phyloP scores from a whole-genome alignment of 352 stramenopile species.

The Pythium plurisporium region DNA sequence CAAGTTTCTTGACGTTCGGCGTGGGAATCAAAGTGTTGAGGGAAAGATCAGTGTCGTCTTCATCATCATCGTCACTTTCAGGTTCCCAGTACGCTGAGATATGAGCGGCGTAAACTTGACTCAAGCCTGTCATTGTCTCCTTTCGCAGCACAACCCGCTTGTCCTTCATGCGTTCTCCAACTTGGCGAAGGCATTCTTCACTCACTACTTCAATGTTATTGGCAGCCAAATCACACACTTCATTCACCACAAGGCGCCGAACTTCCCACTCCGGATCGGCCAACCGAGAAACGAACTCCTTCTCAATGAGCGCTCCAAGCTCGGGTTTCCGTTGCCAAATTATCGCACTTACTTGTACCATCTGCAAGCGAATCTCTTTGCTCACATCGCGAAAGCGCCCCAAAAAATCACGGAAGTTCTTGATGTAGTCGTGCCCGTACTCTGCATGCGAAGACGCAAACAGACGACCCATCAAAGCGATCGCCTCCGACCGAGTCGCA shows the following conservation, averaged over 20 bases:
- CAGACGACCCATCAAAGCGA: conserved; percentile 70
- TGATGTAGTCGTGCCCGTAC: conserved; percentile 72
- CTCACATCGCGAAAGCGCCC: conserved; percentile 82
- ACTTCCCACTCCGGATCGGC: conserved; percentile 85
- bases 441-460: conserved; percentile 75
- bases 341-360: conserved; percentile 65
- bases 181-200: conserved; percentile 58
- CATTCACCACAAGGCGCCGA: conserved; percentile 65
- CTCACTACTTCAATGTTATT: conserved; percentile 66
- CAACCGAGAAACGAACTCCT: conserved; percentile 66
- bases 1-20: conserved; percentile 53
- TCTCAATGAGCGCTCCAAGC: conserved; percentile 51
- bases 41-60: conserved; percentile 17
- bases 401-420: conserved; percentile 83
- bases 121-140: conserved; percentile 86
- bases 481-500: conserved; percentile 67
- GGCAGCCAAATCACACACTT: conserved; percentile 76
- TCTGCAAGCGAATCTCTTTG: conserved; percentile 84
- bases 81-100: conserved; percentile 54
- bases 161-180: conserved; percentile 87
- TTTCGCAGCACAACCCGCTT: conserved; percentile 78
- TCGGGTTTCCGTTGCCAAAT: conserved; percentile 74
- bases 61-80: conserved; percentile 20
- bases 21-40: conserved; percentile 31
- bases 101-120: conserved; percentile 74